phyloP scores from a whole-genome alignment of 768 basidiomycete genomes.

The Filobasidium floriforme region DNA sequence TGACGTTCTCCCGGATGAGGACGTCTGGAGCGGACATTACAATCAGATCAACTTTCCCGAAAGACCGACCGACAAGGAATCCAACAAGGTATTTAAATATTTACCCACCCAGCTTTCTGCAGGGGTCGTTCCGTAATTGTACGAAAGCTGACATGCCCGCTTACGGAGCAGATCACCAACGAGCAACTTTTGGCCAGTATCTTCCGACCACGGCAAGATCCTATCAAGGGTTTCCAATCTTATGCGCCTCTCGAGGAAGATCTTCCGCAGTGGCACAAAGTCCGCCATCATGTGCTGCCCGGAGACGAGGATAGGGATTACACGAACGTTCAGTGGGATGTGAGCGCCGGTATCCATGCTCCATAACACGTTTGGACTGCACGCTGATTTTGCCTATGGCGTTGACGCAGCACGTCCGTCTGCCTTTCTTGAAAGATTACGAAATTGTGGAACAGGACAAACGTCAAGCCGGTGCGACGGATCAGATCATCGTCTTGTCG shows the following conservation, averaged over 20 bases:
- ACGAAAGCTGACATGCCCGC: not conserved
- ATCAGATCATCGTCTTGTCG: constrained; percentile 24
- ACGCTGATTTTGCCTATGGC: not conserved
- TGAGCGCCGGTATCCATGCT: constrained; percentile 23
- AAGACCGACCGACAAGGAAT: constrained; percentile 32
- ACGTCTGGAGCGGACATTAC: constrained; percentile 31
- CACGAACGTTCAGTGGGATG: constrained; percentile 24
- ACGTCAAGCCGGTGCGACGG: constrained; percentile 25
- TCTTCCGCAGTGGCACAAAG: constrained; percentile 22
- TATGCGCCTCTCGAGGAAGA: constrained; percentile 32
- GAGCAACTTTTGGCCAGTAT: constrained; percentile 29
- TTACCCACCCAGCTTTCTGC: too few relatives aligned
- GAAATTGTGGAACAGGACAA: constrained; percentile 28
- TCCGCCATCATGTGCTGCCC: constrained; percentile 25
- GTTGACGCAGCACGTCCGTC: not conserved
- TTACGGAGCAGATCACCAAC: constrained; percentile 24
- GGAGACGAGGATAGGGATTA: constrained; percentile 26
- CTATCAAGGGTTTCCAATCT: constrained; percentile 32
- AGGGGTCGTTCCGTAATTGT: constrained; percentile 19
- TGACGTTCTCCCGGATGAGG: constrained; percentile 39
- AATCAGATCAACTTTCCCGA: constrained; percentile 38
- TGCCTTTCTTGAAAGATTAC: constrained; percentile 27
- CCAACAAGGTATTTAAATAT: constrained; percentile 22
- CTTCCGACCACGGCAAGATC: constrained; percentile 31
- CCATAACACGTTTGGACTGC: constrained; percentile 15